A percentile compares a stretch with the other conserved stretches of the same genome.
Conservation (phyloP, 169 alveolate genomes). For the Eimeria falciformis region DNA sequence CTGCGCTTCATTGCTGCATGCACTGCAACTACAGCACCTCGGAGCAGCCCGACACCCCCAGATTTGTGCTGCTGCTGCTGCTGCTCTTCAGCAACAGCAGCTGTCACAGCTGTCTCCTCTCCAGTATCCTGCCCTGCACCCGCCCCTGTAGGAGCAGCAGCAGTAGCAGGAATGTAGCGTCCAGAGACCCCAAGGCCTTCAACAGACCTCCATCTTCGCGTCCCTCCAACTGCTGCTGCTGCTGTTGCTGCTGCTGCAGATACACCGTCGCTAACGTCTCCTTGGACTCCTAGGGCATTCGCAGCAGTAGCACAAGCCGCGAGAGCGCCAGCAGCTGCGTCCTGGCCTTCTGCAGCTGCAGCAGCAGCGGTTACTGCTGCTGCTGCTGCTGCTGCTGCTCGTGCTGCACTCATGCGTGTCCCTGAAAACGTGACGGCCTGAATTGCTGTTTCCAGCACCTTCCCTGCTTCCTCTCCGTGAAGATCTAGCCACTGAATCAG, state of each 20-base stretch:
- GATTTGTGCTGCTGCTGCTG: constrained; percentile 11
- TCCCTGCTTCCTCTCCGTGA: constrained; percentile 32
- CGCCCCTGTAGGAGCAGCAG: not conserved
- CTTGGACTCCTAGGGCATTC: not conserved
- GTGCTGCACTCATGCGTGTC: constrained; percentile 33
- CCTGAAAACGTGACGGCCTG: constrained; percentile 71
- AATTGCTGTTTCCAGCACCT: constrained; percentile 55
- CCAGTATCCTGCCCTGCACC: not conserved
- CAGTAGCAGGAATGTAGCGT: constrained; percentile 57
- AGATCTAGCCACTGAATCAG: constrained; percentile 67
- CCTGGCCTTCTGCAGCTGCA: not conserved
- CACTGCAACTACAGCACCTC: constrained; percentile 20
- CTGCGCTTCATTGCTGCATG: constrained; percentile 53
- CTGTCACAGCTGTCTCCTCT: not conserved
- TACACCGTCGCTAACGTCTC: not conserved
- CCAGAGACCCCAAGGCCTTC: constrained; percentile 69
- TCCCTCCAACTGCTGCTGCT: constrained; percentile 33
- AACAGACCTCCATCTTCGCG: constrained; percentile 9
- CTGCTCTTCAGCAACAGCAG: constrained; percentile 9
- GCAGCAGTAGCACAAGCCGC: not conserved
- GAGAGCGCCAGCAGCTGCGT: constrained; percentile 19
- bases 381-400: constrained; percentile 29
- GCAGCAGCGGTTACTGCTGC: constrained; percentile 28
- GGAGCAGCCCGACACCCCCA: constrained; percentile 17
- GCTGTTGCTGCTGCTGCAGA: constrained; percentile 36